Base-by-base conservation (phyloP, 208 protist species). In the Acanthamoeba sp. region DNA sequence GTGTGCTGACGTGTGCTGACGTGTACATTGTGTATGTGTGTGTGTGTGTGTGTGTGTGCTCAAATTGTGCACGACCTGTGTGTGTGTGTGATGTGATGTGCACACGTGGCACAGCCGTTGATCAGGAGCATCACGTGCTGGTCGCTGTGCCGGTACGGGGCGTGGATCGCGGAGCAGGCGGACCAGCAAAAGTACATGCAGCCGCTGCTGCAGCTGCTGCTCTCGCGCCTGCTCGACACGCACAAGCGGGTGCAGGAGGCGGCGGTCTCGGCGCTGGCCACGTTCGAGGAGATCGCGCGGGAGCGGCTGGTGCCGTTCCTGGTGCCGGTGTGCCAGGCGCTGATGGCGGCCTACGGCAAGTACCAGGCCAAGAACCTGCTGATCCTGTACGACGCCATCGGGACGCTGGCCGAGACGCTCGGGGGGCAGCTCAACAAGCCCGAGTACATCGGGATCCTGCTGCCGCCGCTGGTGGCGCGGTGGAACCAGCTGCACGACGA, bases 161-260 rank as follows among this genome's bases (percentile, higher is more conserved):
- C 93, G 36, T 98, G 96, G 96, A 96, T 98, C 32, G 69, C 95
- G 1, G 52, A 93, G 27, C 89, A 96, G 40, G 14, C 32, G 2
- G 73, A 90, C 18, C 34, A 42, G 36, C 20, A 59, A 2, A 45
- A 78, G n/a, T 87, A 90, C 64, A 34, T 97, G 16, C 38, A 95
- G 32, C 87, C 95, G n/a, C 50, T 97, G 32, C 57, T 98, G 40
- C 45, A 93, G 24, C 91, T 93, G 36, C 82, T 98, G 20, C 82
- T 98, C 24, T 89, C 97, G 29, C 91, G 97, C 29, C 95, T 98
- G 24, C 64, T 97, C 9, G 97, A 98, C 64, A 85, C 95, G 22
- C 97, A 97, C 94, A 98, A 98, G 88, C 84, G 94, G 29, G 97
- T 97, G 24, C 97, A 98, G 90, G 97, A 98, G 92, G 97, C 97